Conservation (phyloP, 1,139 yeast species). For the Nadsonia commutata region DNA sequence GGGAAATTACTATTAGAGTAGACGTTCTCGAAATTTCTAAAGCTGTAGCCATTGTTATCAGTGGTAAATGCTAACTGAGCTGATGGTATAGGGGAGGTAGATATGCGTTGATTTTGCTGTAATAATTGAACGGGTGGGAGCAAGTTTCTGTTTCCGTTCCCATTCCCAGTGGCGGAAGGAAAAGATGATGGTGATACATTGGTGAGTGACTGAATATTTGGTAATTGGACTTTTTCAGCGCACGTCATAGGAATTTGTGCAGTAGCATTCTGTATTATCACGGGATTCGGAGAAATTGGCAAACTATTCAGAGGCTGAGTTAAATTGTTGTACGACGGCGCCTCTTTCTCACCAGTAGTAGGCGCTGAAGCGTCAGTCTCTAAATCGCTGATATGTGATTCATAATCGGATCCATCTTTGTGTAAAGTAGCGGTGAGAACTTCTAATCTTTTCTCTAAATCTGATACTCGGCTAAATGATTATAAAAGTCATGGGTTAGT, state of each 20-base stretch:
- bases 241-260: slow-evolving; percentile 5
- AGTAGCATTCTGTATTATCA: no score
- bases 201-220: neutral
- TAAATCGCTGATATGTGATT: slow-evolving; percentile 6
- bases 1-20: no score
- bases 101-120: neutral
- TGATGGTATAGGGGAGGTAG: no score
- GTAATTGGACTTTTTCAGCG: neutral
- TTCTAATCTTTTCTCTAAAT: slow-evolving; percentile 23
- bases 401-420: slow-evolving; percentile 7
- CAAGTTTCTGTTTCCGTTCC: no score
- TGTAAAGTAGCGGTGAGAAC: slow-evolving; percentile 17
- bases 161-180: neutral
- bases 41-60: no score
- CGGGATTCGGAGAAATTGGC: no score
- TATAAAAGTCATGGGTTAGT: neutral
- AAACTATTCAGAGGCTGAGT: no score
- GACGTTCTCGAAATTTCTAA: no score
- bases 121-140: neutral
- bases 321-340: no score
- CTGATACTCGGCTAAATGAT: slow-evolving; percentile 19
- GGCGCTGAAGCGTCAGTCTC: neutral
- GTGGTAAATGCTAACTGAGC: no score
- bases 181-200: no score
- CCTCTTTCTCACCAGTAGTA: no score